A percentile compares a stretch with the other conserved stretches of the same genome.
Conservation (phyloP, 148 eudicot genomes). For the Chenopodium berlandieri region DNA sequence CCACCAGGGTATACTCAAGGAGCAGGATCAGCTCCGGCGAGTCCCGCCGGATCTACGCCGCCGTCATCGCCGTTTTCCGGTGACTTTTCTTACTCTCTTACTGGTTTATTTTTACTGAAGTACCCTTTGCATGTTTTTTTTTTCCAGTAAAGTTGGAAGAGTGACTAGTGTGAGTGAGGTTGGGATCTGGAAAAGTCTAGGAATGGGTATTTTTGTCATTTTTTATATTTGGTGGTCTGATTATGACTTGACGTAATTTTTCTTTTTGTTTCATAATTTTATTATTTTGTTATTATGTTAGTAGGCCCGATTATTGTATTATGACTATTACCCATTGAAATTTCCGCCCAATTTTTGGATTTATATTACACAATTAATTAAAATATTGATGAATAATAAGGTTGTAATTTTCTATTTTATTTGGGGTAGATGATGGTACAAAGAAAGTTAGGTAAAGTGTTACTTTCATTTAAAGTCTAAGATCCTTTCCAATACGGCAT, state of each 20-base stretch:
- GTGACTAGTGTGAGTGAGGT: not conserved
- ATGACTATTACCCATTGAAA: no score
- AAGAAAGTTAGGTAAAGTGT: constrained; percentile 14
- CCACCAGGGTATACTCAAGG: constrained; percentile 35
- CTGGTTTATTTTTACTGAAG: not conserved
- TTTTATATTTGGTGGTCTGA: not conserved
- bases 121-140: not conserved
- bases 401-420: not conserved
- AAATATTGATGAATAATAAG: no score
- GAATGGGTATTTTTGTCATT: constrained; percentile 21
- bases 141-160: constrained; percentile 24
- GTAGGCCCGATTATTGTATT: not conserved
- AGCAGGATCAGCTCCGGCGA: constrained; percentile 37
- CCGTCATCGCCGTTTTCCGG: constrained; percentile 53
- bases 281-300: no score
- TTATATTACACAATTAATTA: not conserved
- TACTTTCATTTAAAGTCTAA: constrained; percentile 4
- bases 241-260: no score
- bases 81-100: constrained; percentile 10
- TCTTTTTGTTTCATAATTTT: not conserved
- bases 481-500: constrained; percentile 12
- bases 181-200: constrained; percentile 17
- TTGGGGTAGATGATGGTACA: no score
- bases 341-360: no score
- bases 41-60: constrained; percentile 44